These are phyloP conservation scores for Paramecium bursaria DNA, from an alignment of 73 alveolate species.

Conservation along the genomic window DNA sequence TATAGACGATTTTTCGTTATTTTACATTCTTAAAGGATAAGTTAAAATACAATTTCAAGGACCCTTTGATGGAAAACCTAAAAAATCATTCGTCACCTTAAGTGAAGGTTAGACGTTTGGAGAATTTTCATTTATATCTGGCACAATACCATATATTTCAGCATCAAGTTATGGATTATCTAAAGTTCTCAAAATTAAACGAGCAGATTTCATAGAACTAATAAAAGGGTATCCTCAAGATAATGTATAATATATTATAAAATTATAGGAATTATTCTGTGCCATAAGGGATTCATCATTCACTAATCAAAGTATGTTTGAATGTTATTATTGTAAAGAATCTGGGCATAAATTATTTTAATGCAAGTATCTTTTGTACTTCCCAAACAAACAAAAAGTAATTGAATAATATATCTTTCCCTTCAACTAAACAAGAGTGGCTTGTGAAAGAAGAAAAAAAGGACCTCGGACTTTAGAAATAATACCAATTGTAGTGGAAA, in stretches of 20 bases:
- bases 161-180: conserved; percentile 22
- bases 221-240: conserved; percentile 19
- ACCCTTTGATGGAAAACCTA: not conserved
- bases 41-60: conserved; percentile 49
- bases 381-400: conserved; percentile 25
- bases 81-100: conserved; percentile 8
- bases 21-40: conserved; percentile 34
- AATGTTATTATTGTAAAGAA: conserved; percentile 46
- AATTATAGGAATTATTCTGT: not conserved
- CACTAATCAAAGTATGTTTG: conserved; percentile 4
- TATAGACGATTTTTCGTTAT: conserved; percentile 49
- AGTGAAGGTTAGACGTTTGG: conserved; percentile 57
- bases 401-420: conserved; percentile 21
- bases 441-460: not conserved
- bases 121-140: conserved; percentile 37
- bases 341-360: conserved; percentile 2
- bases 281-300: conserved; percentile 40
- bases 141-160: conserved; percentile 10
- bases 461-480: not conserved
- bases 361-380: conserved; percentile 24
- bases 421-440: not conserved
- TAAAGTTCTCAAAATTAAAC: conserved; percentile 6
- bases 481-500: not conserved
- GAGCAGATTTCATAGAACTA: conserved; percentile 30
- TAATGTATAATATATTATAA: not conserved